Evolutionary conservation across 306 rosid genomes (phyloP).

Genomic region (Hippophae rhamnoides): DNA sequence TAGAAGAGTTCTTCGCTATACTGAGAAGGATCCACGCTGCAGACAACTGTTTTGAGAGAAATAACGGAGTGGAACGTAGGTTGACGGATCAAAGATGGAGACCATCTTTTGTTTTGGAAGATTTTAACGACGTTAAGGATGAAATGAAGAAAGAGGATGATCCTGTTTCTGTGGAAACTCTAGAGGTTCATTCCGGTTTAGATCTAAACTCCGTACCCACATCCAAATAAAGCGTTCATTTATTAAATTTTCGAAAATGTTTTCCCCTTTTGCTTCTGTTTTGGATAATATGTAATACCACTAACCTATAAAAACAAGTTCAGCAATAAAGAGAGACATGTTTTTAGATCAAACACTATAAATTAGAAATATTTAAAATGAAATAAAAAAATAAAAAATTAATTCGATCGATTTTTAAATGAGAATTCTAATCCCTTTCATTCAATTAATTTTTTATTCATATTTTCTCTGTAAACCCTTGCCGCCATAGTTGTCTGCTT

Average conservation of each 20-base stretch:
- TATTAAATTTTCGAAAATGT: too few species aligned
- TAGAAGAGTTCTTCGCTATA: too few species aligned
- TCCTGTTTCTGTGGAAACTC: background rate
- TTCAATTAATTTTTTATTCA: too few species aligned
- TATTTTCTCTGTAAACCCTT: too few species aligned
- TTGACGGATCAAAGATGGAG: constrained; percentile 19
- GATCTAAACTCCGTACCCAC: constrained; percentile 27
- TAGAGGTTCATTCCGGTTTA: constrained; percentile 11
- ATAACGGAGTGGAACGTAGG: constrained; percentile 11
- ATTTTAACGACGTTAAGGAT: constrained; percentile 6
- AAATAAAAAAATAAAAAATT: too few species aligned
- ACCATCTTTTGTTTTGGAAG: constrained; percentile 9
- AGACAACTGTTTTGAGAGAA: constrained; percentile 22
- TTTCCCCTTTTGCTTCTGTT: background rate
- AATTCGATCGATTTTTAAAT: too few species aligned
- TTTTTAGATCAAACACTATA: too few species aligned
- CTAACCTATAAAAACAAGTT: too few species aligned
- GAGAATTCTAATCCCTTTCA: too few species aligned
- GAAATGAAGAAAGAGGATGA: background rate
- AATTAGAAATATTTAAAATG: too few species aligned
- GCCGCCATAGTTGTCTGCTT: too few species aligned
- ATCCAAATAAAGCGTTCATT: background rate
- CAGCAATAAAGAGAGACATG: too few species aligned
- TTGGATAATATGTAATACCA: background rate
- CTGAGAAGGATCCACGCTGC: constrained; percentile 32